Evolutionary conservation across 768 basidiomycete species (phyloP).

Genomic region (Amanita rubescens): DNA sequence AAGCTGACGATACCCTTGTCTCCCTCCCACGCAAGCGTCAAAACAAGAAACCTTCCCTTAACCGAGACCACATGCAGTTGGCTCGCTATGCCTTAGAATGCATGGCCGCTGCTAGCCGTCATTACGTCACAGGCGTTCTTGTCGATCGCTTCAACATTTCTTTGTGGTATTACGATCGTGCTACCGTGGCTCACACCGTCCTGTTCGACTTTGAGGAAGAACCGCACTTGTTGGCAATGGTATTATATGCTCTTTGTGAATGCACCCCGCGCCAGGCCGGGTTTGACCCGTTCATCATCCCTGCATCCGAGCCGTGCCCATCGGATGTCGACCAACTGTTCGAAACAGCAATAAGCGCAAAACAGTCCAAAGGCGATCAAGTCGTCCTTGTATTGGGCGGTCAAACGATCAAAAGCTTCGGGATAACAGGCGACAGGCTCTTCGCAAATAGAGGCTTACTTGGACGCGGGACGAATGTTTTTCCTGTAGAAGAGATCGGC

Average conservation of each 20-base stretch:
- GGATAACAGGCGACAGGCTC: not conserved
- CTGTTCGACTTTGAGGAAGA: constrained; percentile 15
- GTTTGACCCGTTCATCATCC: constrained; percentile 12
- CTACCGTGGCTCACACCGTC: constrained; percentile 13
- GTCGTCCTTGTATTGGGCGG: not conserved
- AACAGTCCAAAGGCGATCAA: not conserved
- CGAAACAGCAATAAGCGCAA: not conserved
- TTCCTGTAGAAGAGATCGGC: not conserved
- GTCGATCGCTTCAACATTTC: constrained; percentile 13
- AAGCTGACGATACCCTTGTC: not conserved
- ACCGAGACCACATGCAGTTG: constrained; percentile 6
- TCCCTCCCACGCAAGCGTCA: not conserved
- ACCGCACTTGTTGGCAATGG: constrained; percentile 14
- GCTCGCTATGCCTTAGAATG: constrained; percentile 12
- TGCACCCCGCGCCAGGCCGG: constrained; percentile 9
- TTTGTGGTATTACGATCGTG: constrained; percentile 22
- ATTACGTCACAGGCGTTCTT: constrained; percentile 15
- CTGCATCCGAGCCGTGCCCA: constrained; percentile 1
- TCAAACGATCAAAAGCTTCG: not conserved
- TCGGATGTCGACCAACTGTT: not conserved
- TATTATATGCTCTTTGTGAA: constrained; percentile 13
- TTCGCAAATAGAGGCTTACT: constrained; percentile 9
- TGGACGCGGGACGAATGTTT: constrained; percentile 15
- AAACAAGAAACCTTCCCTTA: not conserved
- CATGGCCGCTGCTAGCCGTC: constrained; percentile 12